Percentiles rank a stretch among this genome's conserved stretches.
phyloP scores from a whole-genome alignment of 306 rosid genomes.

The Acacia confusa region DNA sequence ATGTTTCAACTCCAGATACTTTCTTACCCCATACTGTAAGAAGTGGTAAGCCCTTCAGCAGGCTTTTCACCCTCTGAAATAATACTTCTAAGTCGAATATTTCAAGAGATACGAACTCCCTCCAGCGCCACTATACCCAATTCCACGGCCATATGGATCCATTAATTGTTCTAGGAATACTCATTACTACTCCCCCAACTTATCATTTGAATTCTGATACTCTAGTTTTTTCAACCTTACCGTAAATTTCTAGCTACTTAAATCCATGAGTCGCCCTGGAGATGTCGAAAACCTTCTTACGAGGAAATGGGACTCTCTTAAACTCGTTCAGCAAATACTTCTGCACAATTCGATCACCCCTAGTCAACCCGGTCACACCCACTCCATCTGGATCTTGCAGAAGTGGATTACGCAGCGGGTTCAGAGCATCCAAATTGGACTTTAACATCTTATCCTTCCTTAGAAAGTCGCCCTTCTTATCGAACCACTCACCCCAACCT shows the following conservation, averaged over 20 bases:
- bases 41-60: not conserved
- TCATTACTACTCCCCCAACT: not conserved
- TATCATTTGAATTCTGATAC: not conserved
- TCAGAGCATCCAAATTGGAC: conserved; percentile 65
- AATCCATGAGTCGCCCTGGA: not conserved
- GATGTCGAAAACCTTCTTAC: not conserved
- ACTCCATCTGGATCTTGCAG: conserved; percentile 79
- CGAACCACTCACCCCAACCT: conserved; percentile 97
- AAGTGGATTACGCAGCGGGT: conserved; percentile 69
- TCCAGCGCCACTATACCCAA: not conserved
- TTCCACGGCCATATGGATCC: not conserved
- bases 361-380: conserved; percentile 57
- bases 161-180: not conserved
- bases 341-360: conserved; percentile 62
- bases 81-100: not conserved
- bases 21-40: not conserved
- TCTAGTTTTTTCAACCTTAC: not conserved
- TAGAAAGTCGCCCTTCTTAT: conserved; percentile 76
- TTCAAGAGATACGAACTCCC: not conserved
- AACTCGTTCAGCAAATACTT: conserved; percentile 55
- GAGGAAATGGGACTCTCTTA: conserved; percentile 39
- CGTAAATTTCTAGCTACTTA: not conserved
- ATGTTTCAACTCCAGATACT: not conserved
- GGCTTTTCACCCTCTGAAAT: not conserved
- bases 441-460: conserved; percentile 81